Evolutionary conservation across 305 asterid species (phyloP).

Genomic region (Fraxinus dipetala): DNA sequence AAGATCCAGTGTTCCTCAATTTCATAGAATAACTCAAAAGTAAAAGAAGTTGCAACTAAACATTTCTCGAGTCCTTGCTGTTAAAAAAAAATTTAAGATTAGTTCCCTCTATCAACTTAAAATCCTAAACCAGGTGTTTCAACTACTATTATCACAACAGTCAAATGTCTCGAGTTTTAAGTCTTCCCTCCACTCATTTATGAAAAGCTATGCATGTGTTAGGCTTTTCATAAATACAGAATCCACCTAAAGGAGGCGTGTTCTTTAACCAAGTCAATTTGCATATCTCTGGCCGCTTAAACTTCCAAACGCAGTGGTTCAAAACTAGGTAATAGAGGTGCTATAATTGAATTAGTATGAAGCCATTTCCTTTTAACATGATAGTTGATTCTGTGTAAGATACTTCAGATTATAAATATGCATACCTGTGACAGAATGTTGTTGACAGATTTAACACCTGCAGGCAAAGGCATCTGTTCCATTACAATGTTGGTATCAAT

Average conservation of each 20-base stretch:
- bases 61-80: background rate
- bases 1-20: background rate
- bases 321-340: background rate
- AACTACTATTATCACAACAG: background rate
- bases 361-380: background rate
- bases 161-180: background rate
- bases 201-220: background rate
- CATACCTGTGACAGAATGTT: constrained; percentile 45
- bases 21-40: background rate
- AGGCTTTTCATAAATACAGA: background rate
- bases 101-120: background rate
- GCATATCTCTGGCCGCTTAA: background rate
- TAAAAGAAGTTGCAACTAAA: background rate
- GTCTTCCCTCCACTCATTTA: background rate
- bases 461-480: background rate
- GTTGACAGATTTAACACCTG: background rate
- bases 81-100: background rate
- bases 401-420: background rate
- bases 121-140: background rate
- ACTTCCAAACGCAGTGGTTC: background rate
- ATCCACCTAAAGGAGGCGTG: background rate
- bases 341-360: background rate
- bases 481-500: constrained; percentile 54
- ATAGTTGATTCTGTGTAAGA: background rate
- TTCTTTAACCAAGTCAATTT: background rate